A percentile compares a stretch with the other conserved stretches of the same genome.
Evolutionary conservation across 139 green algal genomes (phyloP).

Genomic region (Nannochloris sp.): DNA sequence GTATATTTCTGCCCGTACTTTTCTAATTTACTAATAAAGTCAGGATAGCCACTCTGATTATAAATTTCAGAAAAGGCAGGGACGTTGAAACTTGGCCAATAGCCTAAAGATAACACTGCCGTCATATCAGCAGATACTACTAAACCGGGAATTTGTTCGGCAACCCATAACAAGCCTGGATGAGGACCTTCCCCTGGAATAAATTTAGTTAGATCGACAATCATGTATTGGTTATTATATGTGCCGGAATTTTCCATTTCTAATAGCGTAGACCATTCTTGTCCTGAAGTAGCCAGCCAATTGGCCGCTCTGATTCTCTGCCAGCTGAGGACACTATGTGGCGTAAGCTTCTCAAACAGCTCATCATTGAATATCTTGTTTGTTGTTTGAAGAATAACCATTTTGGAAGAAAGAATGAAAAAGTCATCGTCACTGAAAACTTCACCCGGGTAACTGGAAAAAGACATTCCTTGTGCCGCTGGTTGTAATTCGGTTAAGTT

Average conservation of each 20-base stretch:
- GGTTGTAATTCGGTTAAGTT: constrained; percentile 21
- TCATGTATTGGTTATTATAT: constrained; percentile 79
- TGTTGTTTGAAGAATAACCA: constrained; percentile 17
- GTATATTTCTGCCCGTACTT: constrained; percentile 37
- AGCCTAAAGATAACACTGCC: constrained; percentile 36
- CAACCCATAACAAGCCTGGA: constrained; percentile 52
- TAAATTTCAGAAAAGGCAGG: constrained; percentile 62
- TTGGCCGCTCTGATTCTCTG: constrained; percentile 59
- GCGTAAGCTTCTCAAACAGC: constrained; percentile 34
- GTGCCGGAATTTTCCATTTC: constrained; percentile 46
- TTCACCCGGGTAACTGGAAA: constrained; percentile 56
- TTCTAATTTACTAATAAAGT: constrained; percentile 14
- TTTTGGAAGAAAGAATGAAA: background rate
- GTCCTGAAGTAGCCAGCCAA: constrained; percentile 27
- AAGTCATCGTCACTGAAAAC: constrained; percentile 38
- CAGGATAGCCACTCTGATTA: constrained; percentile 42
- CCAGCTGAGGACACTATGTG: constrained; percentile 48
- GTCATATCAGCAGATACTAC: constrained; percentile 34
- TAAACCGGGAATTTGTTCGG: constrained; percentile 61
- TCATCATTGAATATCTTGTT: constrained; percentile 39
- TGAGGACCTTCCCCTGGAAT: constrained; percentile 34
- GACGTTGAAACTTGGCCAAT: constrained; percentile 71
- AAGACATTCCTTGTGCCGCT: constrained; percentile 30
- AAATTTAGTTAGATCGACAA: constrained; percentile 69
- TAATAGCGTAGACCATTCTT: constrained; percentile 46